Conservation (phyloP, 306 rosid genomes). For the Arachis hypogaea region DNA sequence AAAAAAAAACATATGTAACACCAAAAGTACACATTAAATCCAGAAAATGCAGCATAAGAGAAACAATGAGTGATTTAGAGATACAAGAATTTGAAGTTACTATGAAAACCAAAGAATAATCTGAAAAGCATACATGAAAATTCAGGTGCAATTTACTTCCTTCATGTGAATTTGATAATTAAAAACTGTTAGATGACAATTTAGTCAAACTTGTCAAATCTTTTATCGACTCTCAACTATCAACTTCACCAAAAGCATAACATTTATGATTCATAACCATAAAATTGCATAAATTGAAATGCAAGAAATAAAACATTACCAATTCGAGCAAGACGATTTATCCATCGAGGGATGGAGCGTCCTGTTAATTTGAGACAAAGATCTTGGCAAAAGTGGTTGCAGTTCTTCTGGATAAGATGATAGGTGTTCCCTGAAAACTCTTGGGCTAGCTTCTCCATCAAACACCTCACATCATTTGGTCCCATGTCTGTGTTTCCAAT, state of each 20-base stretch:
- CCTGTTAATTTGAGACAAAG: conserved; percentile 61
- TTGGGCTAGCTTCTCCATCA: conserved; percentile 80
- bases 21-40: conserved; percentile 19
- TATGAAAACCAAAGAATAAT: not conserved
- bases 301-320: conserved; percentile 53
- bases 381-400: conserved; percentile 92
- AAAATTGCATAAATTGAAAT: not conserved
- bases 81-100: not conserved
- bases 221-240: no score
- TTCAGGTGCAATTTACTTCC: not conserved
- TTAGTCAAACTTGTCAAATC: no score
- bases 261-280: not conserved
- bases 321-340: conserved; percentile 88
- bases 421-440: conserved; percentile 77
- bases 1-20: no score
- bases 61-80: conserved; percentile 18
- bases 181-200: no score
- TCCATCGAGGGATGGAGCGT: conserved; percentile 85
- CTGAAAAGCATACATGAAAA: conserved; percentile 2
- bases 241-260: not conserved
- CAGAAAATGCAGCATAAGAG: not conserved
- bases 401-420: conserved; percentile 85
- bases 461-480: conserved; percentile 56
- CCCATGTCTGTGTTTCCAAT: conserved; percentile 80
- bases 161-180: no score